These are phyloP conservation scores for Auricularia auricula-judae DNA, from an alignment of 768 basidiomycete species.

Conservation along the genomic window DNA sequence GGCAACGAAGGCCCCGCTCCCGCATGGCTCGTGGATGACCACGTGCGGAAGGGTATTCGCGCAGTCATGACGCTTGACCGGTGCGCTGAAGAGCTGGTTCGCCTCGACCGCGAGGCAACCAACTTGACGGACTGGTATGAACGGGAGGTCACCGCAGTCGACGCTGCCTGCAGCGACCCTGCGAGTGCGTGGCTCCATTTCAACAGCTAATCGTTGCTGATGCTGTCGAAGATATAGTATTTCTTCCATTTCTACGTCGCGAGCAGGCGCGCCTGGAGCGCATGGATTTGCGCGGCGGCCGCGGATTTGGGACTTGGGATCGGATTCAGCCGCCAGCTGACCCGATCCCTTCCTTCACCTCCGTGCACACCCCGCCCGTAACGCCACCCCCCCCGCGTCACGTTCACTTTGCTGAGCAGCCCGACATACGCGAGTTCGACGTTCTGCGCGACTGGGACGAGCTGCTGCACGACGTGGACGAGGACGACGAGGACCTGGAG, in stretches of 20 bases:
- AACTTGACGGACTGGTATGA: slow-evolving; percentile 27
- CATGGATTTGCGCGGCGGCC: too few species aligned
- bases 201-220: too few species aligned
- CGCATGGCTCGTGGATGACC: slow-evolving; percentile 23
- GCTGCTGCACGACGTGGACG: background rate
- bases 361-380: background rate
- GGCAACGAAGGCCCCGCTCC: slow-evolving; percentile 9
- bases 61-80: slow-evolving; percentile 17
- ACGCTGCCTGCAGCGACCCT: background rate
- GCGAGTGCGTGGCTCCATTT: background rate
- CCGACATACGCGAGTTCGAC: background rate
- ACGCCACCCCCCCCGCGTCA: background rate
- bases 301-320: too few species aligned
- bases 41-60: slow-evolving; percentile 21
- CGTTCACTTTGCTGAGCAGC: background rate
- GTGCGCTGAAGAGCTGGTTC: slow-evolving; percentile 20
- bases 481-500: background rate
- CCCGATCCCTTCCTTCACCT: too few species aligned
- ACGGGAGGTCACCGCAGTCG: slow-evolving; percentile 7
- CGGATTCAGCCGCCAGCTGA: too few species aligned
- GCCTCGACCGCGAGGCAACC: slow-evolving; percentile 19
- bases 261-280: too few species aligned
- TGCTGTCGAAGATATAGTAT: too few species aligned
- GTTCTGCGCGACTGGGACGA: background rate
- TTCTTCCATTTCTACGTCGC: too few species aligned